Evolutionary conservation across 2,329 filamentous ascomycete genomes (phyloP), one percentile per base, ranked within the genome.

Genomic region (Penicillium sp.): DNA sequence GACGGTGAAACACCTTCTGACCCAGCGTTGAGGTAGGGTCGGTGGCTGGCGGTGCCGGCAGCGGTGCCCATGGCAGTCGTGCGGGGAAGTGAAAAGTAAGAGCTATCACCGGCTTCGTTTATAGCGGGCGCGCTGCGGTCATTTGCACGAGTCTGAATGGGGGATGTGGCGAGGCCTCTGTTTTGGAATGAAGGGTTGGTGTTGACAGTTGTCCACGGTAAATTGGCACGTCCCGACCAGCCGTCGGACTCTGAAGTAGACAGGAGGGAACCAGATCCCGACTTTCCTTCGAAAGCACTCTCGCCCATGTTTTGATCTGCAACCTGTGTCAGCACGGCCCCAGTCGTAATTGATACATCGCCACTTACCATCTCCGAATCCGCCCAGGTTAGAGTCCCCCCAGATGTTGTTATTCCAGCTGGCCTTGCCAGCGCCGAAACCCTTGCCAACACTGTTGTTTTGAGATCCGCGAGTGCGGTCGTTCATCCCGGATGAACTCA

Each of bases 211-310:
- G 80, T 81, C 88, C 88, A 91, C 14, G 82, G 80, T 35, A 79
- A 75, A 59, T 75, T 78, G 47, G 78, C 74, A 42, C 77, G 76
- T 47, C 72, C 73, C 56, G 65, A 70, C 84, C 86, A 89, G 43
- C 79, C 77, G 61, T 89, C 86, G 16, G 83, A 82, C 65, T 90
- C 86, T 9, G 88, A 89, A 39, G 85, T 83, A 41, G 84, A 80
- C 56, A 89, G 79, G 36, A 91, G 77, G 55, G 87, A 88, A 57
- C 85, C 81, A 6, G 88, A 90, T 45, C 88, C 88, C 3, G 84
- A 85, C 65, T 86, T 84, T 51, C 76, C 79, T 61, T 83, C 81
- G 36, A 79, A 72, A 9, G 59, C 65, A 34, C 59, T 62, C 2
- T 74, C 64, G 13, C 56, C 32, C 10, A 61, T 60, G 52, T 64